Percentiles rank a stretch among this genome's conserved stretches.
phyloP scores from a whole-genome alignment of 768 basidiomycete species.

The Lactarius psammicola region DNA sequence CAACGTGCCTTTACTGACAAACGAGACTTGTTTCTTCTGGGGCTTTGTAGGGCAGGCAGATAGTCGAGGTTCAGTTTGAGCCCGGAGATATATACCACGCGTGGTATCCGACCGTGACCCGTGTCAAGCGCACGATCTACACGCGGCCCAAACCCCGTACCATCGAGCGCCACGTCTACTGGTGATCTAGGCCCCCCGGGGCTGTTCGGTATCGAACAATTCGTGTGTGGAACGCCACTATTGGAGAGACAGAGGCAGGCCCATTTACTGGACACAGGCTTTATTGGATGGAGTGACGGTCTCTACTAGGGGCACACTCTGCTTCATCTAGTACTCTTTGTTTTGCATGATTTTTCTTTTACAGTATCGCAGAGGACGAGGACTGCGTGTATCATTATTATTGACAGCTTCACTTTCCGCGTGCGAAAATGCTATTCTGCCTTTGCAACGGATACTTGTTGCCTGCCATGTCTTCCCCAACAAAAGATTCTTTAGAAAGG shows the following conservation, averaged over 20 bases:
- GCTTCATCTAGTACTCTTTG: conserved; percentile 17
- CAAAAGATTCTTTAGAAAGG: neutral
- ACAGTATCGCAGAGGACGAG: conserved; percentile 22
- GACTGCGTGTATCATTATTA: conserved; percentile 29
- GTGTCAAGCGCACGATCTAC: conserved; percentile 70
- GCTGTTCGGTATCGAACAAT: neutral
- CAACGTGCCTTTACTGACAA: conserved; percentile 4
- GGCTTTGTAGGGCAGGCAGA: conserved; percentile 64
- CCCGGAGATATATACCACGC: conserved; percentile 64
- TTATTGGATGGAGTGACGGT: no score
- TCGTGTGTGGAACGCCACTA: no score
- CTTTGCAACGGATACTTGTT: neutral
- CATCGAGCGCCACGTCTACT: conserved; percentile 73
- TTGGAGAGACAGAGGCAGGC: no score
- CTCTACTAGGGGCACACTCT: neutral
- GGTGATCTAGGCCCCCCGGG: conserved; percentile 40
- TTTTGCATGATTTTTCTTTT: conserved; percentile 1
- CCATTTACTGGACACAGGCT: no score
- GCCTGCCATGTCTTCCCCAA: neutral
- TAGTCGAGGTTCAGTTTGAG: conserved; percentile 81
- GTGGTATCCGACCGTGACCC: conserved; percentile 78
- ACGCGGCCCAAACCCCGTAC: conserved; percentile 50
- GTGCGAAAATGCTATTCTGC: conserved; percentile 14
- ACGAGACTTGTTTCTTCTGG: neutral
- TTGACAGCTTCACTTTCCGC: conserved; percentile 12